Conservation (phyloP, 352 stramenopile species). For the Phytophthora capsici region DNA sequence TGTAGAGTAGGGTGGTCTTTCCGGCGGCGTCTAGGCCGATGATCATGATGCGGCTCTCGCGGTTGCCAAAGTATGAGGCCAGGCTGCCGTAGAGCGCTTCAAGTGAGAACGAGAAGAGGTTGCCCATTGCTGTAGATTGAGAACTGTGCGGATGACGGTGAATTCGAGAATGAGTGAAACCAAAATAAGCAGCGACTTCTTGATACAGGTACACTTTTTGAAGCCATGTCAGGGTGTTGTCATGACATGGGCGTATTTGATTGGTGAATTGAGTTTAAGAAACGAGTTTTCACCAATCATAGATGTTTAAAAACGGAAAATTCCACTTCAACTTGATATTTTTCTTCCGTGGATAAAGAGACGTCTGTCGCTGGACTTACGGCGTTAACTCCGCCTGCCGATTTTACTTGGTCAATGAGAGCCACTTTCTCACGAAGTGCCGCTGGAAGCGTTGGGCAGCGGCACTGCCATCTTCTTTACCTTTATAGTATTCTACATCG, state of each 20-base stretch:
- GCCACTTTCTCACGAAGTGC: no score
- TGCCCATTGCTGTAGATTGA: constrained; percentile 47
- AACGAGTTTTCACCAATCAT: constrained; percentile 2
- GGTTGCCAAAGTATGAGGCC: constrained; percentile 41
- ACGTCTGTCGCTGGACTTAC: background rate
- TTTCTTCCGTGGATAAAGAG: background rate
- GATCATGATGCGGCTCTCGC: constrained; percentile 80
- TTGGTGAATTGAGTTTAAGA: constrained; percentile 13
- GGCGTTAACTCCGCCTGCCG: no score
- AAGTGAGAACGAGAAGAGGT: constrained; percentile 46
- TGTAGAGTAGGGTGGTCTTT: constrained; percentile 97
- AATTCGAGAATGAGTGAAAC: constrained; percentile 22
- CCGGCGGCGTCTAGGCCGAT: constrained; percentile 94
- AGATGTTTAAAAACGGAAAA: background rate
- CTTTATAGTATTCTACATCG: no score
- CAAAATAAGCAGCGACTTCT: no score
- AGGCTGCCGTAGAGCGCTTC: constrained; percentile 41
- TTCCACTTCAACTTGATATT: constrained; percentile 12
- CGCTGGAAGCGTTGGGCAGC: no score
- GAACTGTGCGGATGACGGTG: background rate
- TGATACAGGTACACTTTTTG: constrained; percentile 9
- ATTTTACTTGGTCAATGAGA: no score
- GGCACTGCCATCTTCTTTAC: no score
- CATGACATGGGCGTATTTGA: constrained; percentile 20
- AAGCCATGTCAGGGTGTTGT: constrained; percentile 26